Conservation (phyloP, 768 basidiomycete genomes). For the Rhodocollybia butyracea region DNA sequence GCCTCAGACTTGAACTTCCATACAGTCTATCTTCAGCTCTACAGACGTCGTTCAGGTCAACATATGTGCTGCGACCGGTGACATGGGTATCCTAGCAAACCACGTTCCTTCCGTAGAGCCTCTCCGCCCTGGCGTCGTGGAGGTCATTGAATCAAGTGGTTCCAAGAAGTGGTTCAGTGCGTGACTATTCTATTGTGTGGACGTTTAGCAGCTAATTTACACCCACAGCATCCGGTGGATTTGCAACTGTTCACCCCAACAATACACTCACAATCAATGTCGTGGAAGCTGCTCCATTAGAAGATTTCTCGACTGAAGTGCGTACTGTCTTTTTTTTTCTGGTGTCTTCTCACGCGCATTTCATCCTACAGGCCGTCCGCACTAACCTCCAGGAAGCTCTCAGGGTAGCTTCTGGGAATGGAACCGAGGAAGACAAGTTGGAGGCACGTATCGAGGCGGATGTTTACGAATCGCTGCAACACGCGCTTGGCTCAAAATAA, state of each 20-base stretch:
- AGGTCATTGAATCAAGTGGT: conserved; percentile 81
- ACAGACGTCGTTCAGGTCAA: conserved; percentile 95
- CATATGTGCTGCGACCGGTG: conserved; percentile 88
- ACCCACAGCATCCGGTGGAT: conserved; percentile 83
- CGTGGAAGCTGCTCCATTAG: conserved; percentile 91
- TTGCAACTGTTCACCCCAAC: conserved; percentile 96
- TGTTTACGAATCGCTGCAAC: conserved; percentile 93
- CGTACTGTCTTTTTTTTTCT: not conserved
- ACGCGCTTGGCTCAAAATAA: conserved; percentile 62
- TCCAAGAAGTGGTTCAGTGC: conserved; percentile 97
- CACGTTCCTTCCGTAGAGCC: conserved; percentile 98
- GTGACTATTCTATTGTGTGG: conserved; percentile 22
- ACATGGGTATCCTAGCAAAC: conserved; percentile 99
- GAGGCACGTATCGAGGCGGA: conserved; percentile 94
- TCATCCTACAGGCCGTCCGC: conserved; percentile 70
- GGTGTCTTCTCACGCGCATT: conserved; percentile 8
- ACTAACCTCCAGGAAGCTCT: conserved; percentile 86
- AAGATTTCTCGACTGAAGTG: conserved; percentile 89
- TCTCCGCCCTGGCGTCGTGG: conserved; percentile 89
- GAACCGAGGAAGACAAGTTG: conserved; percentile 89
- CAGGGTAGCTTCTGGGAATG: conserved; percentile 75
- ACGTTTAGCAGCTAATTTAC: not conserved
- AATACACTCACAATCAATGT: conserved; percentile 97
- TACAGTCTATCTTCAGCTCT: conserved; percentile 86
- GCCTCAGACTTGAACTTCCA: not conserved